Percentiles rank a stretch among this genome's conserved stretches.
Evolutionary conservation across 441 rosid species (phyloP).

Genomic region (Flueggea neowawraea): DNA sequence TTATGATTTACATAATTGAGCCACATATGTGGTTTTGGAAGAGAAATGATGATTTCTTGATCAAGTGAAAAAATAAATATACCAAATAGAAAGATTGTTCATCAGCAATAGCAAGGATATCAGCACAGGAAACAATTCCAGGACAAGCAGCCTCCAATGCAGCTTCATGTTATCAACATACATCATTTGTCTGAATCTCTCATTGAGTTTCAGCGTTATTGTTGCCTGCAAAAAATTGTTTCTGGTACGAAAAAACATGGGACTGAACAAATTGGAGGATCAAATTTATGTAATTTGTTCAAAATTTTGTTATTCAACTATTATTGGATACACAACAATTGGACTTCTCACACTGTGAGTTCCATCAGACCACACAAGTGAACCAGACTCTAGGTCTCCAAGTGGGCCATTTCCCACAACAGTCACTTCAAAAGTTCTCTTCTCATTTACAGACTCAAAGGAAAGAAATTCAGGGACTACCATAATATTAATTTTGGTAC

Average conservation of each 20-base stretch:
- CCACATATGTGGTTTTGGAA: too few relatives aligned
- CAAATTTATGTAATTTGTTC: too few relatives aligned
- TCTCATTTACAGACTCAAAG: constrained; percentile 30
- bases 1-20: too few relatives aligned
- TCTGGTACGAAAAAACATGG: too few relatives aligned
- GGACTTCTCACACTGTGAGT: constrained; percentile 31
- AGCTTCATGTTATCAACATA: constrained; percentile 59
- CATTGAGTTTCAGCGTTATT: too few relatives aligned
- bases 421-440: constrained; percentile 32
- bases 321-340: constrained; percentile 12
- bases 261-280: too few relatives aligned
- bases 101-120: constrained; percentile 67
- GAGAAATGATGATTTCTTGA: too few relatives aligned
- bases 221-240: too few relatives aligned
- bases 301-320: too few relatives aligned
- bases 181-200: constrained; percentile 35
- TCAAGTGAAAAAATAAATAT: background rate
- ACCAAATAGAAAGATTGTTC: constrained; percentile 63
- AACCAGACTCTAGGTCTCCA: constrained; percentile 12
- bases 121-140: constrained; percentile 73
- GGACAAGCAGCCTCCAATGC: constrained; percentile 55
- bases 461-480: constrained; percentile 32
- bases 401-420: constrained; percentile 7
- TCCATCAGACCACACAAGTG: constrained; percentile 28
- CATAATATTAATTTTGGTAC: constrained; percentile 7